phyloP scores from a whole-genome alignment of 176 grass and related monocot genomes.

The Phragmites australis region DNA sequence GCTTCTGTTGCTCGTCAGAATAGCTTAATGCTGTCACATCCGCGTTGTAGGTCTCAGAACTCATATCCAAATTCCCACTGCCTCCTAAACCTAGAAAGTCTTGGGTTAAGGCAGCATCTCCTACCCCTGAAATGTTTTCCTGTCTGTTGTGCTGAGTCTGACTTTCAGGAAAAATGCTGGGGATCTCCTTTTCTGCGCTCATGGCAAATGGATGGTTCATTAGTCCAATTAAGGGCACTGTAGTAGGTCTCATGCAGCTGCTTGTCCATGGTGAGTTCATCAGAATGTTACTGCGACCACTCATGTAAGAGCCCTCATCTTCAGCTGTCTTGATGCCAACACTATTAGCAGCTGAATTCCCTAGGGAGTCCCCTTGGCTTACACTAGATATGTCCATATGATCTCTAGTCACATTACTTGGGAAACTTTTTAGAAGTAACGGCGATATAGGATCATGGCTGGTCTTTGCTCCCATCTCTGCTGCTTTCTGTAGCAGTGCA shows the following conservation, averaged over 20 bases:
- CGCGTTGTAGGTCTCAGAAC: slow-evolving; percentile 41
- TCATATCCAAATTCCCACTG: slow-evolving; percentile 45
- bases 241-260: slow-evolving; percentile 32
- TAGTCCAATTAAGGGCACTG: slow-evolving; percentile 43
- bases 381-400: slow-evolving; percentile 50
- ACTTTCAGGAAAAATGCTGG: slow-evolving; percentile 27
- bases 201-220: slow-evolving; percentile 44
- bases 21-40: slow-evolving; percentile 47
- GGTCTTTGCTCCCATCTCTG: slow-evolving; percentile 60
- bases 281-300: slow-evolving; percentile 33
- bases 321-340: slow-evolving; percentile 31
- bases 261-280: slow-evolving; percentile 44
- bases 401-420: slow-evolving; percentile 46
- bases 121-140: slow-evolving; percentile 41
- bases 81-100: slow-evolving; percentile 59
- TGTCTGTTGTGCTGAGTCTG: slow-evolving; percentile 41
- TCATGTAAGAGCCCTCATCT: slow-evolving; percentile 40
- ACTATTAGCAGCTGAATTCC: slow-evolving; percentile 45
- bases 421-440: slow-evolving; percentile 54
- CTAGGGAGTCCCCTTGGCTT: slow-evolving; percentile 46
- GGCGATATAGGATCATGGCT: slow-evolving; percentile 71
- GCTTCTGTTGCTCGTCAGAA: slow-evolving; percentile 51
- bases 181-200: slow-evolving; percentile 43
- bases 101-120: slow-evolving; percentile 53
- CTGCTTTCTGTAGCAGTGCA: slow-evolving; percentile 69